Conservation (phyloP, 225 moss, liverwort and hornwort species). For the Straminergon stramineum region DNA sequence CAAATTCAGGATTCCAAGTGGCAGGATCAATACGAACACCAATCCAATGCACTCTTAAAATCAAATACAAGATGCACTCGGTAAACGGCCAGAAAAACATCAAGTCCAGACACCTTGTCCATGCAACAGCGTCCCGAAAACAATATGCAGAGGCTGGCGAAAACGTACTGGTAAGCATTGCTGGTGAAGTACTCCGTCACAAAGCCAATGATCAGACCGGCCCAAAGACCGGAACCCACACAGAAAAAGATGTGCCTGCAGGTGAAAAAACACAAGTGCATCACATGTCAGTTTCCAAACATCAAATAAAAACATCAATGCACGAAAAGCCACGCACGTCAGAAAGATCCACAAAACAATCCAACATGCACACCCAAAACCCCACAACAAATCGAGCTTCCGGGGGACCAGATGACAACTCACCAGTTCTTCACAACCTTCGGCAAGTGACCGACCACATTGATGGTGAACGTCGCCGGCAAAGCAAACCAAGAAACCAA, state of each 20-base stretch:
- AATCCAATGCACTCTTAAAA: no score
- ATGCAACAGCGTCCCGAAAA: no score
- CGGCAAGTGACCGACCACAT: constrained; percentile 55
- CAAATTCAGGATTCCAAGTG: accelerated
- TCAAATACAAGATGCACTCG: neutral
- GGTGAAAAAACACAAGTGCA: neutral
- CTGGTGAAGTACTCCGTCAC: constrained; percentile 74
- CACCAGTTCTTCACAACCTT: constrained; percentile 76
- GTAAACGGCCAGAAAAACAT: neutral
- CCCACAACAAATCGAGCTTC: no score
- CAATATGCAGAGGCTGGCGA: no score
- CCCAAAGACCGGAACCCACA: constrained; percentile 51
- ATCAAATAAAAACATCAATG: neutral
- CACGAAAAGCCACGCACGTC: no score
- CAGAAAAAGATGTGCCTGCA: constrained; percentile 60
- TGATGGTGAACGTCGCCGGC: constrained; percentile 65
- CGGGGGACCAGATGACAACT: neutral
- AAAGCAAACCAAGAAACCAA: constrained; percentile 45
- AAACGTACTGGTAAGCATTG: constrained; percentile 48
- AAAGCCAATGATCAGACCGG: constrained; percentile 52
- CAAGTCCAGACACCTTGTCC: no score
- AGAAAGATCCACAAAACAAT: accelerated
- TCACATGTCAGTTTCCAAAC: neutral
- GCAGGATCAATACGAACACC: accelerated
- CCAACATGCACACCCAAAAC: neutral